Conservation (phyloP, 106 monocot genomes). For the Ottelia alismoides region DNA sequence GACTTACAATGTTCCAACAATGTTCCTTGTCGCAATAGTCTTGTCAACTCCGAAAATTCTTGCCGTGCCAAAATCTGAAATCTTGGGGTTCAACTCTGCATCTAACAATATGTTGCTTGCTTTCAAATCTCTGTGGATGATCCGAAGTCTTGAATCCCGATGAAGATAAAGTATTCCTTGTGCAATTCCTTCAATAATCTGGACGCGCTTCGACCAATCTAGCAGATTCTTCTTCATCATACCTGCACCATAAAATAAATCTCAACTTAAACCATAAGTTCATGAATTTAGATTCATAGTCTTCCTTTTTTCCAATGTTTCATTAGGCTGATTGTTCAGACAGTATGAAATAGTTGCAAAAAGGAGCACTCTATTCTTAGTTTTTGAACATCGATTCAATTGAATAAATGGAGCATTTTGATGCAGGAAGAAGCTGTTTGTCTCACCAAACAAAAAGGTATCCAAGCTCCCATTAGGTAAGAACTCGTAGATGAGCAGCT, state of each 20-base stretch:
- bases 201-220: neutral
- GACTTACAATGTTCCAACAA: conserved; percentile 14
- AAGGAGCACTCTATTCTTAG: too few species aligned
- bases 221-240: neutral
- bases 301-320: too few species aligned
- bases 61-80: conserved; percentile 8
- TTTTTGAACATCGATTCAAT: too few species aligned
- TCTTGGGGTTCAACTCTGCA: conserved; percentile 9
- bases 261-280: too few species aligned
- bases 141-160: conserved; percentile 4
- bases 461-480: too few species aligned
- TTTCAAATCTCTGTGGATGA: conserved; percentile 16
- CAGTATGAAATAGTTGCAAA: too few species aligned
- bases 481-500: too few species aligned
- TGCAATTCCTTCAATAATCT: conserved; percentile 7
- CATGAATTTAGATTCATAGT: too few species aligned
- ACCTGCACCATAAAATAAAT: neutral
- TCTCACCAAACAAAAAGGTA: too few species aligned
- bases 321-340: too few species aligned
- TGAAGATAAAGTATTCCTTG: conserved; percentile 11
- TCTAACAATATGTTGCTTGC: conserved; percentile 12
- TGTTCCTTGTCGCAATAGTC: neutral
- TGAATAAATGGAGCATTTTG: too few species aligned
- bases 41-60: neutral
- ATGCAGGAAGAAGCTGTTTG: too few species aligned